A percentile compares a stretch with the other conserved stretches of the same genome.
These are phyloP conservation scores for Microstroma glucosiphilum DNA, from an alignment of 1,284 basidiomycete species.

Conservation along the genomic window DNA sequence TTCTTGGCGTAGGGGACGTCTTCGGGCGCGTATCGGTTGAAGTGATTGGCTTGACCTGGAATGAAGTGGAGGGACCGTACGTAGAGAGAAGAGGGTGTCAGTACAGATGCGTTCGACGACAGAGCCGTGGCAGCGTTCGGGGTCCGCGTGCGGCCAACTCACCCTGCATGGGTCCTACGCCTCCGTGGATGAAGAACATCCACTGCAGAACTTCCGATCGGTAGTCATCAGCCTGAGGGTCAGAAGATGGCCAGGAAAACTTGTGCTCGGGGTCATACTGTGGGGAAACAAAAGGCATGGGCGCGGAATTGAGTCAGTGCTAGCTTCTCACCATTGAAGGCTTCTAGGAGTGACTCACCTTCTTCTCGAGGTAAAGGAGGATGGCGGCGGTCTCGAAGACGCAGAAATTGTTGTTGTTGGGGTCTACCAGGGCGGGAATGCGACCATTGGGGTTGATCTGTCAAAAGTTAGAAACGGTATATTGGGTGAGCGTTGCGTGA, in stretches of 20 bases:
- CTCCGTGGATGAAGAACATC: slow-evolving; percentile 14
- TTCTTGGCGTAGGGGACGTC: slow-evolving; percentile 31
- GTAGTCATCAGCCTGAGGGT: slow-evolving; percentile 28
- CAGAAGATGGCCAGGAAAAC: slow-evolving; percentile 27
- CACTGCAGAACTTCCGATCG: slow-evolving; percentile 31
- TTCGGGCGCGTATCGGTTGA: slow-evolving; percentile 27
- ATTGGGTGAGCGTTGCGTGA: too few species aligned
- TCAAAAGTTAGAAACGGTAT: too few species aligned
- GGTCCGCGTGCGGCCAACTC: slow-evolving; percentile 1
- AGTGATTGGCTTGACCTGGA: slow-evolving; percentile 28
- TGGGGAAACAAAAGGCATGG: not conserved
- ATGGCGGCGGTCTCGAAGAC: slow-evolving; percentile 34
- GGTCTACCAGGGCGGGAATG: slow-evolving; percentile 36
- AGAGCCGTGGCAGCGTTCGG: not conserved
- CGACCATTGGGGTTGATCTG: slow-evolving; percentile 47
- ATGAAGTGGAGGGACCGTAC: too few species aligned
- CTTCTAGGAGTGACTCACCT: slow-evolving; percentile 5
- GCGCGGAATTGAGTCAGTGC: not conserved
- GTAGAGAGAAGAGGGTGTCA: too few species aligned
- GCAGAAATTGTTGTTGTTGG: slow-evolving; percentile 28
- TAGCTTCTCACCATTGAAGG: too few species aligned
- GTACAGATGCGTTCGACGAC: not conserved
- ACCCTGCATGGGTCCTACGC: slow-evolving; percentile 30
- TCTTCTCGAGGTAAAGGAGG: slow-evolving; percentile 38
- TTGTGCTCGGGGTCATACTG: slow-evolving; percentile 30